These are phyloP conservation scores for Dictyostelium intermedium DNA, from an alignment of 78 protist genomes.

Conservation along the genomic window DNA sequence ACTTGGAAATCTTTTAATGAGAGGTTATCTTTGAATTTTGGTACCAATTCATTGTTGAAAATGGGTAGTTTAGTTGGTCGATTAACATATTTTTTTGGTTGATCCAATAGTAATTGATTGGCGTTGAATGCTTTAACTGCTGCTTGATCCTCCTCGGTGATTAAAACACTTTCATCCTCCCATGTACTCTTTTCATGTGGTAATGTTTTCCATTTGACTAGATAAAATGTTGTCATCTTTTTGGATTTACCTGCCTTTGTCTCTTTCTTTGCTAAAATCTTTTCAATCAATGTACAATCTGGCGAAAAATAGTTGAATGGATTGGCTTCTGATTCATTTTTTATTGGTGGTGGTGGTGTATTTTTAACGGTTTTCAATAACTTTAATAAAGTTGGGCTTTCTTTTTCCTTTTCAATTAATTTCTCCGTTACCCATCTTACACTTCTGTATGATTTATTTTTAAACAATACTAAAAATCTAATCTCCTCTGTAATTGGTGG, in stretches of 20 bases:
- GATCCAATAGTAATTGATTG: background rate
- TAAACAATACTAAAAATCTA: slow-evolving; percentile 46
- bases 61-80: slow-evolving; percentile 36
- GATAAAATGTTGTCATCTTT: background rate
- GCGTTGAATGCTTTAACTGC: background rate
- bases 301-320: slow-evolving; percentile 33
- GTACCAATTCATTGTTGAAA: slow-evolving; percentile 3
- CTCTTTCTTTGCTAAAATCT: slow-evolving; percentile 32
- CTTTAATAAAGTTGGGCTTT: background rate
- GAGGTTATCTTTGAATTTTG: slow-evolving; percentile 48
- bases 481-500: background rate
- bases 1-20: slow-evolving; percentile 89
- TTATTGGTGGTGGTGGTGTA: background rate
- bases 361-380: slow-evolving; percentile 15
- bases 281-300: slow-evolving; percentile 51
- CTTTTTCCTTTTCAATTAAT: slow-evolving; percentile 17
- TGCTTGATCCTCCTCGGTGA: background rate
- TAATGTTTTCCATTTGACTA: slow-evolving; percentile 87
- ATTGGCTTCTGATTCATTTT: slow-evolving; percentile 60
- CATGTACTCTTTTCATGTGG: slow-evolving; percentile 87
- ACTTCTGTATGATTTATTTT: slow-evolving; percentile 34
- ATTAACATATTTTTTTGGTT: slow-evolving; percentile 13
- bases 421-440: slow-evolving; percentile 68
- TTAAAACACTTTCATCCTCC: slow-evolving; percentile 42
- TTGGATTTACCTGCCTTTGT: background rate